phyloP scores from a whole-genome alignment of 768 basidiomycete species.

The Pulveroboletus sp. region DNA sequence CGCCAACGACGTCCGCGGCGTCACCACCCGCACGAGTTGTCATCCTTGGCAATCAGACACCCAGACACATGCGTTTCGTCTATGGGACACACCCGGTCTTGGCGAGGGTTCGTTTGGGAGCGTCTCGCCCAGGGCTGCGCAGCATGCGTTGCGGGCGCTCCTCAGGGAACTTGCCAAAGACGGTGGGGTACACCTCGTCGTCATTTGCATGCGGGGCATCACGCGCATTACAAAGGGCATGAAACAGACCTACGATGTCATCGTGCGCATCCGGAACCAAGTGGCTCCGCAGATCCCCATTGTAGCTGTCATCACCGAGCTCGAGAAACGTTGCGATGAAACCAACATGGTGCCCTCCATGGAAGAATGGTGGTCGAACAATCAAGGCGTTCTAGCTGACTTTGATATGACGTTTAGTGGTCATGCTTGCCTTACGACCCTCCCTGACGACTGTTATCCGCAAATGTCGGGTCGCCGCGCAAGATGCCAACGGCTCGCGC shows the following conservation, averaged over 20 bases:
- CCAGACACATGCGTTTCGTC: conserved; percentile 14
- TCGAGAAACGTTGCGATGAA: conserved; percentile 19
- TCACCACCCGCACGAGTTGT: conserved; percentile 12
- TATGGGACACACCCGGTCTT: conserved; percentile 26
- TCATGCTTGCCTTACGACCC: conserved; percentile 25
- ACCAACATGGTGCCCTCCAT: conserved; percentile 15
- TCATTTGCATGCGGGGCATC: conserved; percentile 25
- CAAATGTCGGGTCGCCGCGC: conserved; percentile 13
- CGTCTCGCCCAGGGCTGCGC: conserved; percentile 21
- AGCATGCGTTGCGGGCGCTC: conserved; percentile 18
- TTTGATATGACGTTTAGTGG: conserved; percentile 15
- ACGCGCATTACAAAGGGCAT: conserved; percentile 19
- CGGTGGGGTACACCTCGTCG: conserved; percentile 24
- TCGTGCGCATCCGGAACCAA: conserved; percentile 20
- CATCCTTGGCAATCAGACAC: conserved; percentile 21
- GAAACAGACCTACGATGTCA: conserved; percentile 17
- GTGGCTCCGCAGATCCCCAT: conserved; percentile 18
- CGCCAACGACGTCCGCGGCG: conserved; percentile 23
- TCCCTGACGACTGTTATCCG: conserved; percentile 19
- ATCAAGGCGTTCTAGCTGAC: not conserved
- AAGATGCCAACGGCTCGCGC: conserved; percentile 17
- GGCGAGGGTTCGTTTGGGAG: conserved; percentile 22
- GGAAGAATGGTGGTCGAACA: conserved; percentile 23
- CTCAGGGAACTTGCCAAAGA: conserved; percentile 18
- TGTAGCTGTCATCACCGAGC: conserved; percentile 25